phyloP scores from a whole-genome alignment of 164 flowering plant species.

The Cinnamomum chago region DNA sequence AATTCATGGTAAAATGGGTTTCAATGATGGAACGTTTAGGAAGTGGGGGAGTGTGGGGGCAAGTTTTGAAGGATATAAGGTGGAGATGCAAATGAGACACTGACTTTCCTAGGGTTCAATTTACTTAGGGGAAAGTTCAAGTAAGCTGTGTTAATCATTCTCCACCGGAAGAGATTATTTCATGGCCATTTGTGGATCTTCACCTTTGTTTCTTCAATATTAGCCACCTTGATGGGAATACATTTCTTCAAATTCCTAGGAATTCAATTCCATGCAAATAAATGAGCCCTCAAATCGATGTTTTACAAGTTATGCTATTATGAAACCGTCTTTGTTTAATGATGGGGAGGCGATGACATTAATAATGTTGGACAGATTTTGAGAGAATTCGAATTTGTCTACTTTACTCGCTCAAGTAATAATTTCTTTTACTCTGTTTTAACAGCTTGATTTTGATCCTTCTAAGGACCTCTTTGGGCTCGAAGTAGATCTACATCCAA shows the following conservation, averaged over 20 bases:
- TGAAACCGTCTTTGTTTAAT: too few species aligned
- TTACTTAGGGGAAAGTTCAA: too few species aligned
- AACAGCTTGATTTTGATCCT: constrained; percentile 65
- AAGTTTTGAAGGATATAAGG: too few species aligned
- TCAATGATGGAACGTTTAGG: not conserved
- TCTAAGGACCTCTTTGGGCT: constrained; percentile 71
- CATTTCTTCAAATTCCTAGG: too few species aligned
- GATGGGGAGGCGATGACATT: too few species aligned
- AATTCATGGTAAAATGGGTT: too few species aligned
- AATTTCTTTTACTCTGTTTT: constrained; percentile 7
- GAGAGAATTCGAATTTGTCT: not conserved
- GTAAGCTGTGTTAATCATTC: too few species aligned
- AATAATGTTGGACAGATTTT: not conserved
- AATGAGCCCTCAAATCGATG: not conserved
- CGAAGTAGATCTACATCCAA: constrained; percentile 42
- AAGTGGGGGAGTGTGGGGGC: not conserved
- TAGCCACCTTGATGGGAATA: too few species aligned
- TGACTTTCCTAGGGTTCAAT: too few species aligned
- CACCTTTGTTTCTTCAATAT: too few species aligned
- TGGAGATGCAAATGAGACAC: too few species aligned
- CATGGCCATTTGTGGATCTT: too few species aligned
- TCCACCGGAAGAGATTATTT: not conserved
- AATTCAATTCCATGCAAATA: not conserved
- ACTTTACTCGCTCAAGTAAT: not conserved
- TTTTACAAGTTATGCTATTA: not conserved